These are phyloP conservation scores for Phialophora expanda DNA, from an alignment of 2,329 filamentous ascomycete species.

Conservation along the genomic window DNA sequence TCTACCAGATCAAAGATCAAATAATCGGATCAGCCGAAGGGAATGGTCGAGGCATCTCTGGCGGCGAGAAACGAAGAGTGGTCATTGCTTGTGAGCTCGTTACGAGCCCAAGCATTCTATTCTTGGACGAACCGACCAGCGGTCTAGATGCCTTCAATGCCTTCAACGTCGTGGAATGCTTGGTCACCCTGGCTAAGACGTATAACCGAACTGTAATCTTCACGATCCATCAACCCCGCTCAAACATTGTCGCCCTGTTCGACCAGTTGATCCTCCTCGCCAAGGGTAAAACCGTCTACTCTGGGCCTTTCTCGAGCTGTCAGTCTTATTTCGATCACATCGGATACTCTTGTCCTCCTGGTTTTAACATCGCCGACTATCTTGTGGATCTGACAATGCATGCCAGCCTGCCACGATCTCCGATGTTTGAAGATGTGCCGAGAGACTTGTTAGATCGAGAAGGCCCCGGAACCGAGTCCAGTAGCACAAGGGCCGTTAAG, in stretches of 20 bases:
- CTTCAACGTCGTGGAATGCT: slow-evolving; percentile 95
- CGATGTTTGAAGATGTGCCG: slow-evolving; percentile 62
- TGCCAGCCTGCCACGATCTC: slow-evolving; percentile 66
- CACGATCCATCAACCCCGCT: slow-evolving; percentile 96
- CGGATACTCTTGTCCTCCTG: slow-evolving; percentile 90
- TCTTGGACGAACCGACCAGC: slow-evolving; percentile 95
- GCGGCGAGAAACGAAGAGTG: slow-evolving; percentile 93
- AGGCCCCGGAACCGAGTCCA: slow-evolving; percentile 73
- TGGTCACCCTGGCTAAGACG: slow-evolving; percentile 91
- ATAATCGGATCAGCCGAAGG: slow-evolving; percentile 96
- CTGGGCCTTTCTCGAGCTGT: slow-evolving; percentile 84
- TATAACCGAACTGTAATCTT: slow-evolving; percentile 98
- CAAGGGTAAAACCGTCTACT: slow-evolving; percentile 88
- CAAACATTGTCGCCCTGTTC: slow-evolving; percentile 97
- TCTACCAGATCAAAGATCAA: slow-evolving; percentile 91
- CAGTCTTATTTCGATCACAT: slow-evolving; percentile 91
- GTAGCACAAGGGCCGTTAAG: slow-evolving; percentile 86
- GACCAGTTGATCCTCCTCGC: slow-evolving; percentile 91
- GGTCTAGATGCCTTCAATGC: slow-evolving; percentile 96
- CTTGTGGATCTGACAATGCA: slow-evolving; percentile 98
- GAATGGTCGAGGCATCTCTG: slow-evolving; percentile 91
- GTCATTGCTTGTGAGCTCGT: slow-evolving; percentile 97
- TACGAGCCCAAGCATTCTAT: slow-evolving; percentile 94
- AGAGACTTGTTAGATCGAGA: slow-evolving; percentile 63
- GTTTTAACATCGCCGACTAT: slow-evolving; percentile 99